phyloP scores from a whole-genome alignment of 176 grass and related monocot species.

The Zizania latifolia region DNA sequence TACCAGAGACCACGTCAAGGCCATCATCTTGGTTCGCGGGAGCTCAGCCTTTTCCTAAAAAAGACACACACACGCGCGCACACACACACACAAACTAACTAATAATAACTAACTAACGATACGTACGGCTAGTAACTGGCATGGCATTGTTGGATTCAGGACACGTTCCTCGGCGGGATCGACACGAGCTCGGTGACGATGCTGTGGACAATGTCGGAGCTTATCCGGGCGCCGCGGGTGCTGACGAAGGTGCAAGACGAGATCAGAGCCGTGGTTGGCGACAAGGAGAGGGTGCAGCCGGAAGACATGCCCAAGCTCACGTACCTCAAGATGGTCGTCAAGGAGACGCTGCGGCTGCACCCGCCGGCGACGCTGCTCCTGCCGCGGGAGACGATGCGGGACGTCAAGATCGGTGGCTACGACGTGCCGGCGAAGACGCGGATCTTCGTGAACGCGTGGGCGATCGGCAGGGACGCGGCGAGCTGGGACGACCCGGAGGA shows the following conservation, averaged over 20 bases:
- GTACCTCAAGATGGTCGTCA: slow-evolving; percentile 37
- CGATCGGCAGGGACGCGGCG: slow-evolving; percentile 30
- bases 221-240: not conserved
- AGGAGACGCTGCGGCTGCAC: slow-evolving; percentile 34
- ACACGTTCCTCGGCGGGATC: not conserved
- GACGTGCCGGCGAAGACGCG: slow-evolving; percentile 21
- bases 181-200: slow-evolving; percentile 32
- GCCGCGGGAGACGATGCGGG: slow-evolving; percentile 18
- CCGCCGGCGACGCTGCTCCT: slow-evolving; percentile 20
- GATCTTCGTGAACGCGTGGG: slow-evolving; percentile 35
- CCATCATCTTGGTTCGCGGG: slow-evolving; percentile 18
- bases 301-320: slow-evolving; percentile 20
- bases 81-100: too few relatives aligned
- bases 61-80: too few relatives aligned
- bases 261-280: slow-evolving; percentile 12
- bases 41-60: too few relatives aligned
- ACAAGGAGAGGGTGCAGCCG: not conserved
- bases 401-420: slow-evolving; percentile 6
- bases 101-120: too few relatives aligned
- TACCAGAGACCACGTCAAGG: slow-evolving; percentile 35
- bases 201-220: slow-evolving; percentile 38
- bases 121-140: too few relatives aligned
- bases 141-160: too few relatives aligned
- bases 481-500: slow-evolving; percentile 32
- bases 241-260: slow-evolving; percentile 29